phyloP scores from a whole-genome alignment of 163 green algal genomes.

The Volvox carteri region DNA sequence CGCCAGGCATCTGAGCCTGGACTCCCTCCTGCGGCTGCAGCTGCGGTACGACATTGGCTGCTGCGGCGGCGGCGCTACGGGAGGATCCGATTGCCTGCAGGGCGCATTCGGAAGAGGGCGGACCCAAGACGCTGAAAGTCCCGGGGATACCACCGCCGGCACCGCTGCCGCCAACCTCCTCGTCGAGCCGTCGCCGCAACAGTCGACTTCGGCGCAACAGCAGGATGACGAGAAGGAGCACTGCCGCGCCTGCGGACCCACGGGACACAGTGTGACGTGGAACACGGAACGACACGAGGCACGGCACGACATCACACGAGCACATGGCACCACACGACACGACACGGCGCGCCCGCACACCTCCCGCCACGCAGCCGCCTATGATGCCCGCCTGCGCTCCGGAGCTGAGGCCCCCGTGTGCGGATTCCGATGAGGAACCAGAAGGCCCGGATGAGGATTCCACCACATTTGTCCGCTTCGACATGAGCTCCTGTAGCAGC shows the following conservation, averaged over 20 bases:
- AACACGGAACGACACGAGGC: not conserved
- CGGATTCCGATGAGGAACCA: not conserved
- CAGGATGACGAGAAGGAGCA: not conserved
- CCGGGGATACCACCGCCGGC: not conserved
- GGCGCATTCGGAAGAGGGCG: not conserved
- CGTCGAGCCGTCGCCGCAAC: not conserved
- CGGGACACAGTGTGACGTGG: not conserved
- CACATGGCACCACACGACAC: not conserved
- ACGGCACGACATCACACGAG: not conserved
- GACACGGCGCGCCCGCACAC: not conserved
- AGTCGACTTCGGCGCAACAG: not conserved
- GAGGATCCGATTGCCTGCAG: not conserved
- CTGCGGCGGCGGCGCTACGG: not conserved
- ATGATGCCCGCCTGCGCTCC: conserved; percentile 13
- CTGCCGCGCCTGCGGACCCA: not conserved
- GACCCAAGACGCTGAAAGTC: not conserved
- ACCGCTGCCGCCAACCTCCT: not conserved
- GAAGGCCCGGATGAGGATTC: no score
- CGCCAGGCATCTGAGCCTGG: not conserved
- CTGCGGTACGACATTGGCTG: not conserved
- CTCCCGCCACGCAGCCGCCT: conserved; percentile 16
- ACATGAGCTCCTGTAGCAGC: not conserved
- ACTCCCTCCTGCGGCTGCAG: not conserved
- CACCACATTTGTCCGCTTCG: not conserved
- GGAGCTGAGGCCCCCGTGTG: not conserved